A percentile compares a stretch with the other conserved stretches of the same genome.
phyloP scores from a whole-genome alignment of 257 asterid species.

The Eucommia ulmoides region DNA sequence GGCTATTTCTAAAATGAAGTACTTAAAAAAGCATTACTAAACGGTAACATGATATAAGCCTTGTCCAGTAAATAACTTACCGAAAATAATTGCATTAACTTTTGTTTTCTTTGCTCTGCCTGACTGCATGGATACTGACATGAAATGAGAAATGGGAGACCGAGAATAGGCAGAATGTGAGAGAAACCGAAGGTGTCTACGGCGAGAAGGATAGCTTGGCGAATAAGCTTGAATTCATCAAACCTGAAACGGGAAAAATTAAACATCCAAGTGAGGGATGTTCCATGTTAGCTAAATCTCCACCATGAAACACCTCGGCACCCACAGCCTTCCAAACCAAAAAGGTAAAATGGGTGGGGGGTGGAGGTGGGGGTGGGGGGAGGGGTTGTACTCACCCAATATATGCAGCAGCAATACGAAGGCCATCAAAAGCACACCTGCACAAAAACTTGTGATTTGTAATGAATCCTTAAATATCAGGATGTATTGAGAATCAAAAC shows the following conservation, averaged over 20 bases:
- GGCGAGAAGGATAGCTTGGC: constrained; percentile 76
- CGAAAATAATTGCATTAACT: constrained; percentile 43
- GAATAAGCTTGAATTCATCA: constrained; percentile 81
- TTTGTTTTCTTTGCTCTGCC: constrained; percentile 22
- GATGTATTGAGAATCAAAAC: too few relatives aligned
- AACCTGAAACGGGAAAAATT: constrained; percentile 33
- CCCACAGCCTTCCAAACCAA: not conserved
- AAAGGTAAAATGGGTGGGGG: not conserved
- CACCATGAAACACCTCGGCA: too few relatives aligned
- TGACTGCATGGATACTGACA: constrained; percentile 15
- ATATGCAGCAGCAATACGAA: constrained; percentile 90
- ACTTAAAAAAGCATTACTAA: too few relatives aligned
- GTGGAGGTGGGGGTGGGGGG: not conserved
- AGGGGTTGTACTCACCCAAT: constrained; percentile 49
- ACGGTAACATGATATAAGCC: too few relatives aligned
- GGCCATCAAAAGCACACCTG: constrained; percentile 98
- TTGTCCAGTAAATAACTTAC: constrained; percentile 28
- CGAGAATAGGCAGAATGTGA: constrained; percentile 72
- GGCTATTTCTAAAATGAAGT: too few relatives aligned
- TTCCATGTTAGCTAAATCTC: not conserved
- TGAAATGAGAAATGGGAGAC: constrained; percentile 66
- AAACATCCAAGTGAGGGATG: constrained; percentile 1
- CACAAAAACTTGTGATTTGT: constrained; percentile 17
- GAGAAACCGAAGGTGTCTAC: constrained; percentile 89
- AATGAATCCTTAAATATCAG: too few relatives aligned